Base-by-base conservation (phyloP, 768 basidiomycete species). In the Suillus brevipes region DNA sequence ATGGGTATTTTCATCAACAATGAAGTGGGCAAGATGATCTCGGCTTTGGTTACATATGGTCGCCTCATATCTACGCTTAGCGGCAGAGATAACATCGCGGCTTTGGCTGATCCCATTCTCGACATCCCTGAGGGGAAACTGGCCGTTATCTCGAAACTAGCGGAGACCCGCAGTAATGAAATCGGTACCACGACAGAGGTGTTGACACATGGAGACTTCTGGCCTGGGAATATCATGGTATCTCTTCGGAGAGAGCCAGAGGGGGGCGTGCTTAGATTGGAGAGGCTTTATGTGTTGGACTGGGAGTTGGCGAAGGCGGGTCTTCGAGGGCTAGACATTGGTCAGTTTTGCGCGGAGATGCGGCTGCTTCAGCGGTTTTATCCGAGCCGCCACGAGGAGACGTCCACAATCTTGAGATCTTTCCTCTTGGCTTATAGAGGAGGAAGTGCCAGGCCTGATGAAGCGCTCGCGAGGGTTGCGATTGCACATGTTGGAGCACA, bases 161-260 rank as follows among this genome's bases (percentile, higher is more conserved):
- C 74, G 10, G 67, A 72, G 45, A 73, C 67, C 53, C 76, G 73
- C 63, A 66, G 70, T 12, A 53, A 69, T 28, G 74, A 67, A n/a
- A 81, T 84, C 40, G 53, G 65, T 31, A 71, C 71, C 31, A 71
- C 73, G 13, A 64, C 70, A 42, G 78, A 79, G 56, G 69, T 75
- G 13, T 56, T 77, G 64, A 77, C 75, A 25, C 75, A 76, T 13
- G 89, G 90, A 0, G 90, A 91, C 72, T 87, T 90, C 68, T 91
- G 89, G 89, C 84, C 89, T 2, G 89, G 89, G 0, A 90, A 91
- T 69, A 67, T 90, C 55, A 77, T 89, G 66, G 68, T 89, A n/a
- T 72, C 68, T 13, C 70, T 81, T 13, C 74, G 74, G 57, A 70
- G 70, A 7, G 70, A 75, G 1, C n/a, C 49, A 14, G 71, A 72